Evolutionary conservation across 2,329 filamentous ascomycete species (phyloP), one percentile per base, ranked within the genome.

Genomic region (Aureobasidium sp.): DNA sequence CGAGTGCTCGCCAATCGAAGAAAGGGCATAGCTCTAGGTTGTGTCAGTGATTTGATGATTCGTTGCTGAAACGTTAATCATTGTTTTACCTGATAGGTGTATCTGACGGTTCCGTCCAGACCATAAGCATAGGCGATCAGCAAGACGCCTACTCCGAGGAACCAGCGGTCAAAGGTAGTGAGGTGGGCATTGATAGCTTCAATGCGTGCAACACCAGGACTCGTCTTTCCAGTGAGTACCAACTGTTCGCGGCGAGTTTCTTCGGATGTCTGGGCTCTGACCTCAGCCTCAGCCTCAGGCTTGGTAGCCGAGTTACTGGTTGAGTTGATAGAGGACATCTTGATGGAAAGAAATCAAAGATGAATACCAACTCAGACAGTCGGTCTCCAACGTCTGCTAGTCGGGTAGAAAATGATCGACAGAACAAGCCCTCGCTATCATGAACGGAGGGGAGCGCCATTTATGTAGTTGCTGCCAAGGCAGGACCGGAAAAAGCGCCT

Each of bases 41-140:
- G 3, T 21, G 24, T 49, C 24, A 52, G 32, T 37, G 8, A n/a
- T 6, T 5, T 16, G 29, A 14, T 10, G 12, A 32, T 19, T 10
- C 6, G 1, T 24, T 30, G n/a, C 10, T 14, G 10, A n/a, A 6
- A 16, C 5, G 3, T 6, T 30, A 12, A 39, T 50, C 47, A n/a
- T n/a, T n/a, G n/a, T n/a, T n/a, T 21, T 60, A 69, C 66, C 58
- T 75, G 76, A 60, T 79, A 81, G 6, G 74, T 71, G 57, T 73
- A 76, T 12, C 80, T 74, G 38, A 83, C 70, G 1, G 71, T 77
- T 21, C 77, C 77, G 57, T 84, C 80, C 19, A 84, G 71, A 2
- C 79, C 78, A 63, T 85, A 86, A 29, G 75, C 79, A 63, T 84
- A 86, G 10, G 81, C 77, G 50, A 85, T 69, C 27, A 85, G 64